Percentiles rank a stretch among this genome's conserved stretches.
Conservation (phyloP, 306 rosid genomes). For the Dalbergia cultrata region DNA sequence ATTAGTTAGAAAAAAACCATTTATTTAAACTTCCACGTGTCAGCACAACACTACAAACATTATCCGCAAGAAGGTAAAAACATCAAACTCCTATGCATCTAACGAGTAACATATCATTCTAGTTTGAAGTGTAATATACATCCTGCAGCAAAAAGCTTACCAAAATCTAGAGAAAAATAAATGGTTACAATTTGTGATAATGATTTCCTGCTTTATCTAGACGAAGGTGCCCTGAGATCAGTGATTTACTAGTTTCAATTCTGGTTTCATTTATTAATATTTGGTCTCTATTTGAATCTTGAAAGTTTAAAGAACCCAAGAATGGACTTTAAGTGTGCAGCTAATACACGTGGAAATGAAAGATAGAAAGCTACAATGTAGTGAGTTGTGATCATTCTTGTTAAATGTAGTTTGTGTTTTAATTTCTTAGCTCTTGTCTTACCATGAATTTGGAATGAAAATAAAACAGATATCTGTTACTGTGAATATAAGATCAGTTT, state of each 20-base stretch:
- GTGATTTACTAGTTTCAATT: background rate
- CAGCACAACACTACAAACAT: no score
- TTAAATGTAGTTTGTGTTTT: no score
- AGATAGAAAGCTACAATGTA: no score
- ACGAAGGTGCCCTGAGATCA: background rate
- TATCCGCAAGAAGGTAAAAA: no score
- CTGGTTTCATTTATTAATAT: background rate
- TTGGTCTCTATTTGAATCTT: background rate
- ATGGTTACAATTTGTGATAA: background rate
- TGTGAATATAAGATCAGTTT: no score
- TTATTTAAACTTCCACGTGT: no score
- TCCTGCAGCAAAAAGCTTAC: background rate
- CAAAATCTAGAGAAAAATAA: background rate
- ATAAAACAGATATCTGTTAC: no score
- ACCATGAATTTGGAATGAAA: no score
- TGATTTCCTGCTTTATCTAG: background rate
- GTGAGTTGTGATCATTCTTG: no score
- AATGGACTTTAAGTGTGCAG: background rate
- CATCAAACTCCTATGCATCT: no score
- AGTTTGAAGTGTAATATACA: background rate
- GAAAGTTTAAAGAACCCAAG: background rate
- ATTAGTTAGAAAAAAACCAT: background rate
- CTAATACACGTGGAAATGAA: background rate
- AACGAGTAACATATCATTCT: no score
- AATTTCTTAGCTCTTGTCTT: no score